These are phyloP conservation scores for Fusarium azukiicola DNA, from an alignment of 2,329 filamentous ascomycete species.

Conservation along the genomic window DNA sequence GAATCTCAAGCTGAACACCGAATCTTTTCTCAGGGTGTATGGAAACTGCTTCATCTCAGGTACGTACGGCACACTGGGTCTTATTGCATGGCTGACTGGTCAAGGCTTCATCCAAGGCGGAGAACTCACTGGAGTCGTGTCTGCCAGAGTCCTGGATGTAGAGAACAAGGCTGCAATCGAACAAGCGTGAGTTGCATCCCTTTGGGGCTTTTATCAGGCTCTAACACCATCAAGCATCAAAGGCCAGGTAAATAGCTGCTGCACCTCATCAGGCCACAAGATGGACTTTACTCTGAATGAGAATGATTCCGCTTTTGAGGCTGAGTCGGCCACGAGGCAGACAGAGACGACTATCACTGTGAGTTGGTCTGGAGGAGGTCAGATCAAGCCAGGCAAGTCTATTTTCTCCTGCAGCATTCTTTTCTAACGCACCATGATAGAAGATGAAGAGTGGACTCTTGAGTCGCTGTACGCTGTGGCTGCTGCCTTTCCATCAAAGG, in stretches of 20 bases:
- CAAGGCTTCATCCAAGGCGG: conserved; percentile 36
- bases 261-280: background rate
- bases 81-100: background rate
- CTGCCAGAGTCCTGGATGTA: background rate
- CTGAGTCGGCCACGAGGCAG: background rate
- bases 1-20: background rate
- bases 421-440: background rate
- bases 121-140: conserved; percentile 7
- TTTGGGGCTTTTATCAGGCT: background rate
- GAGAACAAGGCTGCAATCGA: background rate
- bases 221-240: background rate
- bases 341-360: background rate
- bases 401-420: background rate
- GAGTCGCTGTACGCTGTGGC: background rate
- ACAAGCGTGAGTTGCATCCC: background rate
- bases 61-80: background rate
- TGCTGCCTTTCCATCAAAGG: background rate
- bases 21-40: conserved; percentile 1
- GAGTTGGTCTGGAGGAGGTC: background rate
- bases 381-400: background rate
- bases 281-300: background rate
- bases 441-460: background rate
- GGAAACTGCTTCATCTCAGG: conserved; percentile 36
- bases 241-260: background rate
- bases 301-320: background rate